Percentiles rank a stretch among this genome's conserved stretches.
Conservation (phyloP, 495 filamentous ascomycete genomes). For the Podospora bellae-mahoneyi region DNA sequence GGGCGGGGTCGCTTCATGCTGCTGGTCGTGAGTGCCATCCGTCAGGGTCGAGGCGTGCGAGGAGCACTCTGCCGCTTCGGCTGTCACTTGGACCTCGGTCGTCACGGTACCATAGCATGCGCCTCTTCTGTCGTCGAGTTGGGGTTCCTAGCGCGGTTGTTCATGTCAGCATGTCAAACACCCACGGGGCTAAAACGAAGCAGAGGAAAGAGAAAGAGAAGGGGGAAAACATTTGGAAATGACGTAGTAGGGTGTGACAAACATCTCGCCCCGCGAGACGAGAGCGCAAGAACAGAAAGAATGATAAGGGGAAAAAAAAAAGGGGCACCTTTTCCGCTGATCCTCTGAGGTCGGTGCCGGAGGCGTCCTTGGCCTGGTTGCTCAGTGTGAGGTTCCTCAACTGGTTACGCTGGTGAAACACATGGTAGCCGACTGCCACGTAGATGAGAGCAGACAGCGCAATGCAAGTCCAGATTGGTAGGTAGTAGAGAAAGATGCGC, state of each 20-base stretch:
- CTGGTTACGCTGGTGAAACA: slow-evolving; percentile 59
- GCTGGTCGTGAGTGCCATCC: slow-evolving; percentile 10
- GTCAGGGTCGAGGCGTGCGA: slow-evolving; percentile 22
- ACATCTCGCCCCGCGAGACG: not conserved
- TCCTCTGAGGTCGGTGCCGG: slow-evolving; percentile 26
- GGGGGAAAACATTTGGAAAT: not conserved
- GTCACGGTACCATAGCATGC: slow-evolving; percentile 34
- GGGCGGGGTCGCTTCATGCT: slow-evolving; percentile 6
- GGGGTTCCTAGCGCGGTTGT: not conserved
- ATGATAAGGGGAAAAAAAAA: not conserved
- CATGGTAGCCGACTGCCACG: slow-evolving; percentile 62
- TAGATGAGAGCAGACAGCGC: slow-evolving; percentile 68
- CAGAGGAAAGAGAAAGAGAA: not conserved
- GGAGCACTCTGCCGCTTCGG: slow-evolving; percentile 18
- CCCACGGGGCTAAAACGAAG: not conserved
- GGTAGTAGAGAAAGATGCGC: slow-evolving; percentile 75
- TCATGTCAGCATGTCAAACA: not conserved
- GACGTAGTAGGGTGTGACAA: slow-evolving; percentile 16
- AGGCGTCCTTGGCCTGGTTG: slow-evolving; percentile 31
- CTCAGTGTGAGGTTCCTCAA: slow-evolving; percentile 49
- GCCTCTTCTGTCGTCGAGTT: not conserved
- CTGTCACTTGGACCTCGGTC: slow-evolving; percentile 37
- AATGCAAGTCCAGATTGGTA: slow-evolving; percentile 81
- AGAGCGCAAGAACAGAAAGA: not conserved
- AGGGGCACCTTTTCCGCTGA: slow-evolving; percentile 43